Percentiles rank a stretch among this genome's conserved stretches.
Evolutionary conservation across 148 eudicot species (phyloP).

Genomic region (Beta vulgaris): DNA sequence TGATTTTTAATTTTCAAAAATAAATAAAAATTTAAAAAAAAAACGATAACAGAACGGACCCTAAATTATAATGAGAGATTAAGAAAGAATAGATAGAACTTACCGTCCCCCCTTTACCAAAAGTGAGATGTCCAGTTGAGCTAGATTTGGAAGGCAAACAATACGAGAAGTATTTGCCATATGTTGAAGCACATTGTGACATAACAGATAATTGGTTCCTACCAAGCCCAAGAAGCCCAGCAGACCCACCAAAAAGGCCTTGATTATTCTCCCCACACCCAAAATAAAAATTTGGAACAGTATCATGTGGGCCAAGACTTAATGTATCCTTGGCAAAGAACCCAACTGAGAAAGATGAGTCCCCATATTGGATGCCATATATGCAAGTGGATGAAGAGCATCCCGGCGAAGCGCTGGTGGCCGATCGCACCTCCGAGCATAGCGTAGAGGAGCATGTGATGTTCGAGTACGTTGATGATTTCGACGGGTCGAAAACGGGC

Average conservation of each 20-base stretch:
- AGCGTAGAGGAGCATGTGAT: slow-evolving; percentile 45
- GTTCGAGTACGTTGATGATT: slow-evolving; percentile 53
- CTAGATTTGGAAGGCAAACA: slow-evolving; percentile 54
- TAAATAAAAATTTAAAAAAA: no score
- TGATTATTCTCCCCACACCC: slow-evolving; percentile 75
- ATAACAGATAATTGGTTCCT: slow-evolving; percentile 43
- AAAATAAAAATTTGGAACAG: slow-evolving; percentile 41
- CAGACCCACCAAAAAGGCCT: slow-evolving; percentile 60
- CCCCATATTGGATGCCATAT: slow-evolving; percentile 66
- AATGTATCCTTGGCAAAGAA: slow-evolving; percentile 51
- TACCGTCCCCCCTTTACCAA: slow-evolving; percentile 45
- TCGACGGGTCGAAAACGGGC: slow-evolving; percentile 47
- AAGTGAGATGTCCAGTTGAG: slow-evolving; percentile 50
- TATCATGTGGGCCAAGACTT: slow-evolving; percentile 36
- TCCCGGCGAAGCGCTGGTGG: slow-evolving; percentile 49
- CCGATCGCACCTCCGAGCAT: slow-evolving; percentile 45
- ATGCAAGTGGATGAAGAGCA: slow-evolving; percentile 52
- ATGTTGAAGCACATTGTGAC: slow-evolving; percentile 50
- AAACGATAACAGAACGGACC: no score
- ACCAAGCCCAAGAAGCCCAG: slow-evolving; percentile 59
- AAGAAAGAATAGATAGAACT: background rate
- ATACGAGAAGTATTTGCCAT: slow-evolving; percentile 58
- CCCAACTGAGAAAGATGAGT: slow-evolving; percentile 61
- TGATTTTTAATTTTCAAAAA: no score
- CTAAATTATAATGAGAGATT: background rate